Conservation (phyloP, 176 grass and related monocot genomes). For the Raddia guianensis region DNA sequence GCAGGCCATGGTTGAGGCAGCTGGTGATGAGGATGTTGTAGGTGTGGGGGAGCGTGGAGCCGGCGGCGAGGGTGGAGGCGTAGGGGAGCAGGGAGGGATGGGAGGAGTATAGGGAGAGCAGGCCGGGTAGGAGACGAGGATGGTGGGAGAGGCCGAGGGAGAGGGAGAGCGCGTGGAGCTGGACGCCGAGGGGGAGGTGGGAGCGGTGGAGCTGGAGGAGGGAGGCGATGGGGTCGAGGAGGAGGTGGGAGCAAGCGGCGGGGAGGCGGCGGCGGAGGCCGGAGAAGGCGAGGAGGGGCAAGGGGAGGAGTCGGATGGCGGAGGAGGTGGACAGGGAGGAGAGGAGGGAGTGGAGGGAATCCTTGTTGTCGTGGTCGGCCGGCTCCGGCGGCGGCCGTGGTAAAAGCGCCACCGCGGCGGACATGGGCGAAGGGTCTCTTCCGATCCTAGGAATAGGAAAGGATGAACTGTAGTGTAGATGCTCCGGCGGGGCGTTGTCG, state of each 20-base stretch:
- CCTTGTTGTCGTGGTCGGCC: background rate
- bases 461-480: background rate
- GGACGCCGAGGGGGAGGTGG: conserved; percentile 37
- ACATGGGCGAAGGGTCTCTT: conserved; percentile 2
- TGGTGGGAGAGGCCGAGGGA: conserved; percentile 48
- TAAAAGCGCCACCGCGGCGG: conserved; percentile 22
- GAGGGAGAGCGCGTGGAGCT: conserved; percentile 56
- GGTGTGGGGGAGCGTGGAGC: conserved; percentile 19
- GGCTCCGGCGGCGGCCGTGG: conserved; percentile 10
- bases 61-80: conserved; percentile 43
- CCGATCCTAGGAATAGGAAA: background rate
- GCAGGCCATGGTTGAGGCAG: conserved; percentile 47
- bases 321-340: conserved; percentile 29
- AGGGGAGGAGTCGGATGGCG: conserved; percentile 38
- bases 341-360: conserved; percentile 24
- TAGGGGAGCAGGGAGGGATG: conserved; percentile 44
- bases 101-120: conserved; percentile 51
- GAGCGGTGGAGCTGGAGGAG: conserved; percentile 32
- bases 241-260: conserved; percentile 18
- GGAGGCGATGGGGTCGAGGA: conserved; percentile 44
- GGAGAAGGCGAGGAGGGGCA: conserved; percentile 46
- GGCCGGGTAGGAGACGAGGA: conserved; percentile 36
- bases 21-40: conserved; percentile 58
- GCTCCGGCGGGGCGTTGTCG: background rate
- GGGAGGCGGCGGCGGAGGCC: conserved; percentile 44